Conservation (phyloP, 331 rosid species). For the Dryas integrifolia region DNA sequence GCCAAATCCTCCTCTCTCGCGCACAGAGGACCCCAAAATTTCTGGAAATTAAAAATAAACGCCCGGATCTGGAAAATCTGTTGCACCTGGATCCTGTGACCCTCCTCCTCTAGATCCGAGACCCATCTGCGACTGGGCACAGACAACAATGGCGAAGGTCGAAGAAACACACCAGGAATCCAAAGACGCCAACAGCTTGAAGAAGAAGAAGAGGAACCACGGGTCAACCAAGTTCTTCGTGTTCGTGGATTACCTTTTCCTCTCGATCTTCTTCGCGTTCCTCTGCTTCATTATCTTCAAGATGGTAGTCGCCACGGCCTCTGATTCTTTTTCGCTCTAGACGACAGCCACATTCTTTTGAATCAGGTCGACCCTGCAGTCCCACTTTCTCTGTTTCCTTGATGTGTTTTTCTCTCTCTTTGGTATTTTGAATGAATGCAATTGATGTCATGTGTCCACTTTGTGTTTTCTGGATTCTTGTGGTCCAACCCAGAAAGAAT, state of each 20-base stretch:
- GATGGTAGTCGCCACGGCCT: constrained; percentile 29
- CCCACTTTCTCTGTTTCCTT: neutral
- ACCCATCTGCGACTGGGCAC: neutral
- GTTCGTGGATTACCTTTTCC: constrained; percentile 52
- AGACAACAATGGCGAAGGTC: constrained; percentile 49
- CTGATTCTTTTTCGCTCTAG: constrained; percentile 29
- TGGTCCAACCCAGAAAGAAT: neutral
- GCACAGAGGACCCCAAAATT: neutral
- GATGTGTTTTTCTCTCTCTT: neutral
- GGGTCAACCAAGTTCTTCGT: constrained; percentile 62
- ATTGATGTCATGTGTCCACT: neutral
- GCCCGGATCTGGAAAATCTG: constrained; percentile 14
- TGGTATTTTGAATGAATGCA: neutral
- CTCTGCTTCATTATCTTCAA: constrained; percentile 57
- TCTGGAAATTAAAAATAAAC: neutral
- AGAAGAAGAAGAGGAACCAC: constrained; percentile 46
- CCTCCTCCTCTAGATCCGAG: constrained; percentile 8
- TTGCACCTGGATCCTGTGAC: neutral
- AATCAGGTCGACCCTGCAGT: constrained; percentile 29
- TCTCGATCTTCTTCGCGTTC: constrained; percentile 52
- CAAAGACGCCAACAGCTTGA: constrained; percentile 1
- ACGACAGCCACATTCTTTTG: neutral
- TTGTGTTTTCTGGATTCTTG: neutral
- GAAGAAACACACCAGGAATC: constrained; percentile 41
- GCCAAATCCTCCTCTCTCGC: neutral